phyloP scores from a whole-genome alignment of 2,329 filamentous ascomycete genomes.

The Ophiosphaerella narmari region DNA sequence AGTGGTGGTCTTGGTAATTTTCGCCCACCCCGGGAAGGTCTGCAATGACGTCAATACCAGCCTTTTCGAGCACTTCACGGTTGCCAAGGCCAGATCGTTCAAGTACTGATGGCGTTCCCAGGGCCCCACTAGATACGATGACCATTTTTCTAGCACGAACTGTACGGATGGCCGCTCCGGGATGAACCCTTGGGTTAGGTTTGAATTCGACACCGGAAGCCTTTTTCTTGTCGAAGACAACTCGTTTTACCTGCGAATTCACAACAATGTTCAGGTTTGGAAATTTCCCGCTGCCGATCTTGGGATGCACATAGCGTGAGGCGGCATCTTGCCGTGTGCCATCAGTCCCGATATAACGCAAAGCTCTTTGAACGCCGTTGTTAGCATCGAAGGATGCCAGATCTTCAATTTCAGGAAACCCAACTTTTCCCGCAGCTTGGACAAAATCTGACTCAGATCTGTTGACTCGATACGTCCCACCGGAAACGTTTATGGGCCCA shows the following conservation, averaged over 20 bases:
- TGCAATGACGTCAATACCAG: slow-evolving; percentile 58
- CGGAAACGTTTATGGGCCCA: slow-evolving; percentile 62
- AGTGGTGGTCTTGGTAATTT: slow-evolving; percentile 67
- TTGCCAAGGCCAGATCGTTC: slow-evolving; percentile 66
- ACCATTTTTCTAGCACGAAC: slow-evolving; percentile 62
- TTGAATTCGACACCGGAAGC: slow-evolving; percentile 65
- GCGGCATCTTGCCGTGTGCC: slow-evolving; percentile 63
- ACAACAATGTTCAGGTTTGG: slow-evolving; percentile 64
- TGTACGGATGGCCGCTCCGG: slow-evolving; percentile 41
- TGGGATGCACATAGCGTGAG: slow-evolving; percentile 59
- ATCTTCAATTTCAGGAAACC: slow-evolving; percentile 59
- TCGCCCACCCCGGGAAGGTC: slow-evolving; percentile 66
- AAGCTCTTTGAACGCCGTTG: slow-evolving; percentile 49
- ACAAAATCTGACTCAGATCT: slow-evolving; percentile 56
- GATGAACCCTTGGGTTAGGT: slow-evolving; percentile 51
- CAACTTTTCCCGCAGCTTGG: slow-evolving; percentile 53
- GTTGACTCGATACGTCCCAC: slow-evolving; percentile 54
- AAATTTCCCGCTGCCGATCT: slow-evolving; percentile 54
- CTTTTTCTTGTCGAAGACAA: slow-evolving; percentile 59
- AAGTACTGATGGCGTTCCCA: slow-evolving; percentile 60
- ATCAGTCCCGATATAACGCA: slow-evolving; percentile 56
- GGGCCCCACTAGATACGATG: slow-evolving; percentile 55
- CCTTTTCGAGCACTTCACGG: slow-evolving; percentile 53
- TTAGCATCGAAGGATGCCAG: slow-evolving; percentile 56
- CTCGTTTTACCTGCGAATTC: slow-evolving; percentile 60